phyloP scores from a whole-genome alignment of 106 monocot species.

The Acorus gramineus region DNA sequence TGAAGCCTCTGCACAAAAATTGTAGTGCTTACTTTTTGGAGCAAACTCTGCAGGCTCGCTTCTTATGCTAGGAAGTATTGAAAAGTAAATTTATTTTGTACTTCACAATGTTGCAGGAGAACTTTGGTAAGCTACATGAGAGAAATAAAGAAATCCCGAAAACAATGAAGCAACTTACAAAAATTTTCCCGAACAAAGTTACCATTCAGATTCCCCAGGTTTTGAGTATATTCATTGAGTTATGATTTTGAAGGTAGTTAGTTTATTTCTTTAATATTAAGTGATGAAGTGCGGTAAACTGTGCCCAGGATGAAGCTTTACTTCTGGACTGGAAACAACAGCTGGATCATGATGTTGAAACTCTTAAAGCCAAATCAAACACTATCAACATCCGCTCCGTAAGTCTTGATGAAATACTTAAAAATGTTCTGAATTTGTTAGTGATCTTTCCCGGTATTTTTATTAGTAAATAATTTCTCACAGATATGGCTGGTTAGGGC shows the following conservation, averaged over 20 bases:
- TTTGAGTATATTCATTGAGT: too few species aligned
- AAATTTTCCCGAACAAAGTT: conserved; percentile 87
- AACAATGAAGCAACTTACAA: conserved; percentile 74
- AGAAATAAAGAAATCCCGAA: conserved; percentile 83
- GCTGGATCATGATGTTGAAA: conserved; percentile 84
- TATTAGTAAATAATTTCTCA: neutral
- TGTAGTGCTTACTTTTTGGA: too few species aligned
- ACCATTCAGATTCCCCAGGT: conserved; percentile 86
- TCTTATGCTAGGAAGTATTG: too few species aligned
- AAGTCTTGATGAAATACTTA: conserved; percentile 22
- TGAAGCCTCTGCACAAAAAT: too few species aligned
- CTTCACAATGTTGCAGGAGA: conserved; percentile 33
- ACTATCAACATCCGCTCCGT: conserved; percentile 63
- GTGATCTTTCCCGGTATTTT: neutral
- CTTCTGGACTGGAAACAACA: conserved; percentile 81
- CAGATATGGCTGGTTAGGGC: too few species aligned
- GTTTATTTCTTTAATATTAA: neutral
- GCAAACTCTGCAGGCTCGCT: too few species aligned
- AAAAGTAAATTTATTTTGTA: too few species aligned
- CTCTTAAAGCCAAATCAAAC: conserved; percentile 90
- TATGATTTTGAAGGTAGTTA: too few species aligned
- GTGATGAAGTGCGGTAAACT: neutral
- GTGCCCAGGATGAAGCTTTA: conserved; percentile 57
- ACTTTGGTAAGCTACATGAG: conserved; percentile 70
- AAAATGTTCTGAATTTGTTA: neutral